These are phyloP conservation scores for Hylodesmum podocarpum DNA, from an alignment of 306 rosid species.

Conservation along the genomic window DNA sequence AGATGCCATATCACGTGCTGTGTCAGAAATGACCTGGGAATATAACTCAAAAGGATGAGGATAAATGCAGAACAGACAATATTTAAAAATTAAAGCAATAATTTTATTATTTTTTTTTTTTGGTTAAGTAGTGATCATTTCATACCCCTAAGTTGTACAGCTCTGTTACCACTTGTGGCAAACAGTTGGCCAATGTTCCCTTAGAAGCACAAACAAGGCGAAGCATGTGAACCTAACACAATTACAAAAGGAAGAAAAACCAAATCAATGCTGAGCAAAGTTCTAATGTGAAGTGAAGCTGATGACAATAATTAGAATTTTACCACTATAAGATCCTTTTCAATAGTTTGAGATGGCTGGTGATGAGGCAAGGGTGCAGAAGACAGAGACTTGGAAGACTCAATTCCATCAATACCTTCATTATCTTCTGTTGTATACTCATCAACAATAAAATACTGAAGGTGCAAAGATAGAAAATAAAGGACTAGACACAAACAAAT, in stretches of 20 bases:
- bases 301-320: conserved; percentile 10
- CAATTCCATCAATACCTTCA: conserved; percentile 42
- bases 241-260: conserved; percentile 33
- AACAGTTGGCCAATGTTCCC: conserved; percentile 59
- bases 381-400: conserved; percentile 52
- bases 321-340: conserved; percentile 83
- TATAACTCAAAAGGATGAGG: conserved; percentile 42
- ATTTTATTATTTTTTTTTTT: background rate
- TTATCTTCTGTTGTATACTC: conserved; percentile 47
- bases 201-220: conserved; percentile 75
- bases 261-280: conserved; percentile 7
- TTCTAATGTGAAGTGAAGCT: conserved; percentile 8
- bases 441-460: conserved; percentile 41
- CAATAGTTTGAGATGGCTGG: conserved; percentile 56
- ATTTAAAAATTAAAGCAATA: conserved; percentile 24
- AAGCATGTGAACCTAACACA: conserved; percentile 77
- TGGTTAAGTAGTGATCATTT: conserved; percentile 5
- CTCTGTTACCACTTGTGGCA: conserved; percentile 74
- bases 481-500: conserved; percentile 12
- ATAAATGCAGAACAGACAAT: conserved; percentile 23
- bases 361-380: conserved; percentile 48
- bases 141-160: conserved; percentile 74
- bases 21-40: conserved; percentile 71
- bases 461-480: conserved; percentile 37
- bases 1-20: conserved; percentile 72